Conservation (phyloP, 192 early-diverging fungal genomes). For the Cladochytrium replicatum region DNA sequence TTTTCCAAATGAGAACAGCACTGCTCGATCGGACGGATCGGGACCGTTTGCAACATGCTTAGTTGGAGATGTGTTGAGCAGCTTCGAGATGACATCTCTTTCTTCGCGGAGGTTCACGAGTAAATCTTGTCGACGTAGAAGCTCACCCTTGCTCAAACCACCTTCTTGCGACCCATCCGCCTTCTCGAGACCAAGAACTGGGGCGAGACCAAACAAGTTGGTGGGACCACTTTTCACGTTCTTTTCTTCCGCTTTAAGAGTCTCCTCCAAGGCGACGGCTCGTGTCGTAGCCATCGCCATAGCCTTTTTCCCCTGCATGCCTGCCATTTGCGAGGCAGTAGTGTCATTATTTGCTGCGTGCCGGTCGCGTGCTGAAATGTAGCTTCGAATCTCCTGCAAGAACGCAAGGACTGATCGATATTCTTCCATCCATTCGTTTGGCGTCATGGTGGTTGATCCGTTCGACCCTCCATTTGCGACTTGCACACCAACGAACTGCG, state of each 20-base stretch:
- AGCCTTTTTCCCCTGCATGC: conserved; percentile 66
- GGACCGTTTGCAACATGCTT: neutral
- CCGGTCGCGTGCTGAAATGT: conserved; percentile 63
- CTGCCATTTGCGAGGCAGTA: conserved; percentile 63
- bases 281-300: conserved; percentile 39
- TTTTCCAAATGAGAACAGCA: conserved; percentile 16
- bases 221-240: conserved; percentile 1
- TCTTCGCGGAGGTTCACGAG: conserved; percentile 59
- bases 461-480: neutral
- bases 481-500: neutral
- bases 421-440: conserved; percentile 75
- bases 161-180: conserved; percentile 24
- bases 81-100: conserved; percentile 31
- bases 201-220: too few species aligned
- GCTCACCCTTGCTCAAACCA: conserved; percentile 59
- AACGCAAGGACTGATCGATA: conserved; percentile 49
- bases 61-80: conserved; percentile 11
- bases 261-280: conserved; percentile 41
- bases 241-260: conserved; percentile 40
- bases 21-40: conserved; percentile 29
- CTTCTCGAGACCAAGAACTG: neutral
- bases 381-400: conserved; percentile 61
- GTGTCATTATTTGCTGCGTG: conserved; percentile 64
- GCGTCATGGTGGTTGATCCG: conserved; percentile 24
- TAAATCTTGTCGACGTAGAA: conserved; percentile 69